Percentiles rank a stretch among this genome's conserved stretches.
These are phyloP conservation scores for Penstemon barbatus DNA, from an alignment of 257 asterid genomes.

Conservation along the genomic window DNA sequence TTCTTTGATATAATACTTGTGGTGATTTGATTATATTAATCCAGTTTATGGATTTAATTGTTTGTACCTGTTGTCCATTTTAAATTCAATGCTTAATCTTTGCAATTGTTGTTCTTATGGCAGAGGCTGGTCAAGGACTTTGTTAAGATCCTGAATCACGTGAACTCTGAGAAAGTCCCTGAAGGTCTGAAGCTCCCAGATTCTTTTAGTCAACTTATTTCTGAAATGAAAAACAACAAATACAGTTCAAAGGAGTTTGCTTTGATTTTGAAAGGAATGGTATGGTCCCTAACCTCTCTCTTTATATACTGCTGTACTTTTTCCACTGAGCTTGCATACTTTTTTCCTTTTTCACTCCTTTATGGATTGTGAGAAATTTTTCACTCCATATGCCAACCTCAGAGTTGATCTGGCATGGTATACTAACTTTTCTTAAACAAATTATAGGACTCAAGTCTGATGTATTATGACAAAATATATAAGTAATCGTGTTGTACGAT, in stretches of 20 bases:
- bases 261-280: conserved; percentile 94
- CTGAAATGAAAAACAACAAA: conserved; percentile 86
- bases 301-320: neutral
- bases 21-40: conserved; percentile 18
- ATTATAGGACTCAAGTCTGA: neutral
- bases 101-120: conserved; percentile 33
- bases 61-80: conserved; percentile 11
- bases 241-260: conserved; percentile 87
- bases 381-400: neutral
- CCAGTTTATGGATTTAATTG: conserved; percentile 9
- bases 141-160: conserved; percentile 86
- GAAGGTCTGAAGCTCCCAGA: conserved; percentile 80
- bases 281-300: conserved; percentile 31
- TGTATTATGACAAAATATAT: neutral
- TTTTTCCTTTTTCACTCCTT: neutral
- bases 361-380: conserved; percentile 10
- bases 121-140: conserved; percentile 94
- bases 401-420: neutral
- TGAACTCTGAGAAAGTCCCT: conserved; percentile 86
- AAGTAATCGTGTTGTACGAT: too few relatives aligned
- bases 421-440: neutral
- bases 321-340: conserved; percentile 3
- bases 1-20: conserved; percentile 8
- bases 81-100: conserved; percentile 22
- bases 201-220: conserved; percentile 82